phyloP scores from a whole-genome alignment of 352 stramenopile genomes.

The Globisporangium iwayamae region DNA sequence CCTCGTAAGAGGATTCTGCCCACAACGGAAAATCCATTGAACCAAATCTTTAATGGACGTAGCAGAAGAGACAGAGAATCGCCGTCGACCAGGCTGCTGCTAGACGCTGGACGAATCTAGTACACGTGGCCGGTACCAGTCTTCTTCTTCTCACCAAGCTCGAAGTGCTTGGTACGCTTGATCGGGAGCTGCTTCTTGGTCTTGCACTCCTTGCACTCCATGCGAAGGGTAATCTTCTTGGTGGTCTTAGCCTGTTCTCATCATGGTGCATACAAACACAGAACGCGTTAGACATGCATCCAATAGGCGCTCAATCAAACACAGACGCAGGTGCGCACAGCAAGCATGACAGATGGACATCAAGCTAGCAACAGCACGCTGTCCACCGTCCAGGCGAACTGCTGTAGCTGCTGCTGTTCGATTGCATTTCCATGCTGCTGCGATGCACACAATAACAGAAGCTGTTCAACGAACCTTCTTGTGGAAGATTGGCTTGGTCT shows the following conservation, averaged over 20 bases:
- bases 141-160: slow-evolving; percentile 99
- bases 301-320: not conserved
- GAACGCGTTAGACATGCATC: not conserved
- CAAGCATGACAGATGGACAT: not conserved
- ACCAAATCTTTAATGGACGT: slow-evolving; percentile 23
- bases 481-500: slow-evolving; percentile 99
- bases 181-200: slow-evolving; percentile 98
- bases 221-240: slow-evolving; percentile 95
- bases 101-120: slow-evolving; percentile 67
- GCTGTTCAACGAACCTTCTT: slow-evolving; percentile 89
- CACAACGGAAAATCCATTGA: slow-evolving; percentile 6
- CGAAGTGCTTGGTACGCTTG: slow-evolving; percentile 99
- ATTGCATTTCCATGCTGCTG: not conserved
- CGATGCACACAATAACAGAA: not conserved
- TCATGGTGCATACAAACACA: not conserved
- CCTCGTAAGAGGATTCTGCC: slow-evolving; percentile 1
- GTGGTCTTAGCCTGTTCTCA: slow-evolving; percentile 95
- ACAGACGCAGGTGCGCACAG: not conserved
- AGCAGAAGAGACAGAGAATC: slow-evolving; percentile 20
- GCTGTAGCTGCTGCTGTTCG: not conserved
- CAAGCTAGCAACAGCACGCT: not conserved
- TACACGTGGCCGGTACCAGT: slow-evolving; percentile 93
- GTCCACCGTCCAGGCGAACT: not conserved
- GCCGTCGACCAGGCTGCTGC: slow-evolving; percentile 10
- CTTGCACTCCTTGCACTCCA: slow-evolving; percentile 99